phyloP scores from a whole-genome alignment of 257 asterid species.

The Forsythia suspensa region DNA sequence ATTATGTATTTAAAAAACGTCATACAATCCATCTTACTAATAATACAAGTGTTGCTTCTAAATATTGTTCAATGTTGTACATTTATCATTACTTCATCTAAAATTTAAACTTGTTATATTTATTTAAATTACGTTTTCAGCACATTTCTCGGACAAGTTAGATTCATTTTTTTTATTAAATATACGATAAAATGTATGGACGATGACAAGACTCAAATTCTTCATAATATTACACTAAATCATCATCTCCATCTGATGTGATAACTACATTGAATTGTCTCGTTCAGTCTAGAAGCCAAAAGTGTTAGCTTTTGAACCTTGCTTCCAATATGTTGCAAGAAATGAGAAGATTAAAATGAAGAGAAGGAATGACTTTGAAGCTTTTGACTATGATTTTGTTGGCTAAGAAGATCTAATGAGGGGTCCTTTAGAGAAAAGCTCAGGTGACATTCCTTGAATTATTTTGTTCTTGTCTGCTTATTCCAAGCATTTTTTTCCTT shows the following conservation, averaged over 20 bases:
- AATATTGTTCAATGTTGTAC: too few relatives aligned
- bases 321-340: not conserved
- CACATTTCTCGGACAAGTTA: too few relatives aligned
- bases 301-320: not conserved
- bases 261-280: not conserved
- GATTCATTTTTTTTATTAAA: too few relatives aligned
- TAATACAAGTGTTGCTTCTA: too few relatives aligned
- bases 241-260: not conserved
- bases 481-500: constrained; percentile 49
- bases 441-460: constrained; percentile 1
- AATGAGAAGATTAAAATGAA: not conserved
- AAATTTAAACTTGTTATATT: too few relatives aligned
- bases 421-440: not conserved
- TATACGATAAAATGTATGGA: too few relatives aligned
- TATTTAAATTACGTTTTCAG: too few relatives aligned
- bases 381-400: constrained; percentile 60
- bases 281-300: not conserved
- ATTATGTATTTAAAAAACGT: too few relatives aligned
- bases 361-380: constrained; percentile 32
- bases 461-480: constrained; percentile 33
- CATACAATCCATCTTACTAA: too few relatives aligned
- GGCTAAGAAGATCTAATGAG: constrained; percentile 35
- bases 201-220: not conserved
- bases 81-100: too few relatives aligned
- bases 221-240: too few relatives aligned